Percentiles rank a stretch among this genome's conserved stretches.
Evolutionary conservation across 2,329 filamentous ascomycete species (phyloP).

Genomic region (Coleophoma cylindrospora): DNA sequence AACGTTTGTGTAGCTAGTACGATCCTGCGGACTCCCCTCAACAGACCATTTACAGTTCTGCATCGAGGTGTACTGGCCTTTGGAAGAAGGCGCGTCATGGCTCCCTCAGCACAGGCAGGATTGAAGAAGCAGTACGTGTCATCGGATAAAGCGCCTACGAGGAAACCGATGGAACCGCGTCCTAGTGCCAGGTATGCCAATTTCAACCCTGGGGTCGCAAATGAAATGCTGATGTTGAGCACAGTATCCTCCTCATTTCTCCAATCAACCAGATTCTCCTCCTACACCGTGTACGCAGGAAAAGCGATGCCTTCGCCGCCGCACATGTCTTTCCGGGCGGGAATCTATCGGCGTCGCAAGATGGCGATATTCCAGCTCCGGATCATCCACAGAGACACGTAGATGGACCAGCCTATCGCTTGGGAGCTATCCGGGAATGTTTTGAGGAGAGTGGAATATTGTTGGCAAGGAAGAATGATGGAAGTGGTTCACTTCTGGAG

Average conservation of each 20-base stretch:
- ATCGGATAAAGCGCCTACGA: constrained; percentile 18
- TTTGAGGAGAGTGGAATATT: constrained; percentile 95
- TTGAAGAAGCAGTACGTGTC: constrained; percentile 26
- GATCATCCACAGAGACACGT: constrained; percentile 54
- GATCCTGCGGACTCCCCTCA: too few species aligned
- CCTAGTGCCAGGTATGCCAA: constrained; percentile 57
- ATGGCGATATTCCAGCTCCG: constrained; percentile 49
- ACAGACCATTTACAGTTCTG: too few species aligned
- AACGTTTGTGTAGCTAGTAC: too few species aligned
- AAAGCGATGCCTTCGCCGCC: constrained; percentile 78
- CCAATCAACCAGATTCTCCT: constrained; percentile 83
- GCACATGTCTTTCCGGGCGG: constrained; percentile 96
- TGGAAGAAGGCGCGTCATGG: too few species aligned
- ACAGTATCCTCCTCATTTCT: constrained; percentile 77
- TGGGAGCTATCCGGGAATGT: constrained; percentile 82
- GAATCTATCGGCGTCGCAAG: constrained; percentile 72
- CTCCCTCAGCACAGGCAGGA: neutral
- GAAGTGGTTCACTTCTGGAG: constrained; percentile 51
- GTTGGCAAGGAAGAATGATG: constrained; percentile 42
- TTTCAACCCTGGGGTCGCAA: too few species aligned
- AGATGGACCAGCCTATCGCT: constrained; percentile 70
- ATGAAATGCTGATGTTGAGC: too few species aligned
- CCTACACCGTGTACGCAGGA: constrained; percentile 71
- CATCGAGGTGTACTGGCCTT: too few species aligned
- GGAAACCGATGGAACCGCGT: constrained; percentile 37